Percentiles rank a stretch among this genome's conserved stretches.
Evolutionary conservation across 2,329 filamentous ascomycete species (phyloP).

Genomic region (Sarocladium strictum): DNA sequence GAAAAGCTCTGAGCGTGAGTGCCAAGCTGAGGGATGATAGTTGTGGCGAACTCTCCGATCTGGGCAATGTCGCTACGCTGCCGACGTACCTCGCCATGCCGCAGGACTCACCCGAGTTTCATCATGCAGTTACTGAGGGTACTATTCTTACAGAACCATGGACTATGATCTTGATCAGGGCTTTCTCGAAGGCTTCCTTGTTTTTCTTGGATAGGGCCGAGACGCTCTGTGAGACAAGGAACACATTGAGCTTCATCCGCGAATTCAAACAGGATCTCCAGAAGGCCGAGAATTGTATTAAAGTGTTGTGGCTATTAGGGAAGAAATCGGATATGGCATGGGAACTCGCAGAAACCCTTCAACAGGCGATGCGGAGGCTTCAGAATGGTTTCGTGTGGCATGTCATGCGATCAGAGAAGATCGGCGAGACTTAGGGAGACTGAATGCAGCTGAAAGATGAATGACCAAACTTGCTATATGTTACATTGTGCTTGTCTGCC

Average conservation of each 20-base stretch:
- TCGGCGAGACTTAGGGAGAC: no score
- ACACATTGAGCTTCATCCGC: conserved; percentile 14
- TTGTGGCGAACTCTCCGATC: conserved; percentile 38
- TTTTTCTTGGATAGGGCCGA: conserved; percentile 17
- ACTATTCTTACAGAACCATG: conserved; percentile 53
- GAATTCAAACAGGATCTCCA: conserved; percentile 23
- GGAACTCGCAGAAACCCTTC: conserved; percentile 17
- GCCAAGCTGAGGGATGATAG: conserved; percentile 35
- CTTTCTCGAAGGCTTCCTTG: conserved; percentile 43
- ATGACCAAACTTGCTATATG: no score
- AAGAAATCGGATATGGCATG: conserved; percentile 45
- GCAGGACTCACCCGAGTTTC: conserved; percentile 31
- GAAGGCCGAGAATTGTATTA: conserved; percentile 41
- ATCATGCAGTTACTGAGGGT: conserved; percentile 46
- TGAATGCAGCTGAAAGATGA: no score
- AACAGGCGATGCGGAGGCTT: not conserved
- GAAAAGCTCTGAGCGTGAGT: conserved; percentile 26
- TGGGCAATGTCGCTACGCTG: conserved; percentile 39
- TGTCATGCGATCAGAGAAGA: not conserved
- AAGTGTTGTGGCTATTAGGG: conserved; percentile 46
- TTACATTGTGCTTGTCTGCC: no score
- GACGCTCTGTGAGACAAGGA: conserved; percentile 17
- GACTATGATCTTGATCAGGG: conserved; percentile 49
- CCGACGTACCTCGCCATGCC: conserved; percentile 12
- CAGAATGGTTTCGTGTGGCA: not conserved